Evolutionary conservation across 371 early-diverging fungal species (phyloP), one percentile per base, ranked within the genome.

Genomic region (Saksenaea vasiformis): DNA sequence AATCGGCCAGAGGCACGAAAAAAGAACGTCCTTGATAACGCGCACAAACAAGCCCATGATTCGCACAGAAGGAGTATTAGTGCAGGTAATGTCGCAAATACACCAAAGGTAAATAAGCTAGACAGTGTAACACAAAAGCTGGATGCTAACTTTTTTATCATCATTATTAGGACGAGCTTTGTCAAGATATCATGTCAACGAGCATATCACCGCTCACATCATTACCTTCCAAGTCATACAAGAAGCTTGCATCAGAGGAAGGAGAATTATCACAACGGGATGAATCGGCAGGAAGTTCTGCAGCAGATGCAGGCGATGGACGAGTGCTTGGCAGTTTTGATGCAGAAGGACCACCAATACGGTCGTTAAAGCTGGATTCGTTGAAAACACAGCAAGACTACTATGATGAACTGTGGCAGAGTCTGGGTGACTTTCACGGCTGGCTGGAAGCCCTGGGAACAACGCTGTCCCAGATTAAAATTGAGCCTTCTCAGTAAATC

Each of bases 1-100:
- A 34, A 58, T 31, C 36, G 37, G 27, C 28, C 28, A 14, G 28
- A 51, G n/a, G 10, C 10, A 57, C 28, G 39, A 26, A 28, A 19
- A 15, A 19, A 19, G 15, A 53, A n/a, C 22, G 44, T 22, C 2
- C 5, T 34, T 27, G 36, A 35, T 37, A 56, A 10, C 19, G 37
- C 44, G 27, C 56, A 54, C 8, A 59, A 54, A 44, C 17, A 47
- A 10, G 62, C 24, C 35, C 28, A 53, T 36, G 43, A 60, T 19
- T 67, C 68, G 19, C 79, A 78, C 62, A 60, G 76, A 36, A 62
- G 79, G 31, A 78, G 79, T 53, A 76, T 75, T 15, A 78, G 79
- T 60, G 79, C 79, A 7, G 79, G 73, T 47, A 75, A 76, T 56
- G 65, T 60, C 2, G 44, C 64, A 22, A 37, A 66, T 47, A 55